phyloP scores from a whole-genome alignment of 2,329 filamentous ascomycete genomes.

The Aspergillus udagawae region DNA sequence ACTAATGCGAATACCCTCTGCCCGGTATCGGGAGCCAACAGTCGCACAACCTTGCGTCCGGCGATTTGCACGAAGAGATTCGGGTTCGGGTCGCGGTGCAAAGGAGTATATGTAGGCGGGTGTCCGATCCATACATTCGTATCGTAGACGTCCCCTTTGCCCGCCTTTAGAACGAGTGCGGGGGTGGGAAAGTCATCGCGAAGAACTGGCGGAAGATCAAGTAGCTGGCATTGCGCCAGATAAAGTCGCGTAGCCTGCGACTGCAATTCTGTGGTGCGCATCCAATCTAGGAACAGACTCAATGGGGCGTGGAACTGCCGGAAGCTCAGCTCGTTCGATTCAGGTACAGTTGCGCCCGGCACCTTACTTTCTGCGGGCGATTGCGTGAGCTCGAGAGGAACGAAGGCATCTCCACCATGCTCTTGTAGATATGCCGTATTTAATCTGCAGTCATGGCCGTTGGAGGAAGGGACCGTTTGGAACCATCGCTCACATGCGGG shows the following conservation, averaged over 20 bases:
- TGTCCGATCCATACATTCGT: conserved; percentile 85
- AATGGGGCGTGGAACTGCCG: conserved; percentile 50
- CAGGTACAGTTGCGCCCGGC: neutral
- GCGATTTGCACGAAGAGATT: conserved; percentile 86
- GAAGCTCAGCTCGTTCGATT: conserved; percentile 29
- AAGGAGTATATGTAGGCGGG: conserved; percentile 80
- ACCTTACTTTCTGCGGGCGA: neutral
- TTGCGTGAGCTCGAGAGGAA: conserved; percentile 58
- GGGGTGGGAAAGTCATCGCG: conserved; percentile 66
- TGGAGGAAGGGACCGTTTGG: conserved; percentile 30
- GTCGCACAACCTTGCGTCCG: conserved; percentile 66
- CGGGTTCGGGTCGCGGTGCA: conserved; percentile 90
- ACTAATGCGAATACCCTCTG: conserved; percentile 58
- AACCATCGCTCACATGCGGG: conserved; percentile 63
- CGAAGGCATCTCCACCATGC: conserved; percentile 45
- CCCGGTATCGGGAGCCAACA: conserved; percentile 64
- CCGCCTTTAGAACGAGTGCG: conserved; percentile 56
- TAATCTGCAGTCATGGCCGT: conserved; percentile 25
- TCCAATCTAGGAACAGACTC: conserved; percentile 59
- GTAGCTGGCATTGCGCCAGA: conserved; percentile 75
- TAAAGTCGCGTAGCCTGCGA: conserved; percentile 56
- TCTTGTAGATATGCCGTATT: conserved; percentile 43
- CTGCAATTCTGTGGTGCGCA: conserved; percentile 23
- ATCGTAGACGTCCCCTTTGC: conserved; percentile 79
- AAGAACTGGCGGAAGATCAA: conserved; percentile 61